A percentile compares a stretch with the other conserved stretches of the same genome.
Evolutionary conservation across 139 green algal genomes (phyloP).

Genomic region (Pleodorina starrii): DNA sequence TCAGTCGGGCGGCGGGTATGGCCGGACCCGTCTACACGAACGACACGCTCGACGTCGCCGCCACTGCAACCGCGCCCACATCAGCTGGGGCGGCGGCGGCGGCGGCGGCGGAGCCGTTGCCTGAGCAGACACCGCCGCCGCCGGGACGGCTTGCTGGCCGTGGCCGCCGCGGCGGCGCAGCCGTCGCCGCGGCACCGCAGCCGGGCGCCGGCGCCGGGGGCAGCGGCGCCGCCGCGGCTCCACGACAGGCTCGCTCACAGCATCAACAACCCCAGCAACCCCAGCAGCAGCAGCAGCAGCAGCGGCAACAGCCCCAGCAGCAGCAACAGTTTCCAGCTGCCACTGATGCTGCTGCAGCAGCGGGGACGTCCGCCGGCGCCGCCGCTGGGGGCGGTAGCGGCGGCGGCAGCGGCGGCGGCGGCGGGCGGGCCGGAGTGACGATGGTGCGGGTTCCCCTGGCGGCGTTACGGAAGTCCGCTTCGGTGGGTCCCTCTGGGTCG

Average conservation of each 20-base stretch:
- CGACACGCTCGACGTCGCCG: neutral
- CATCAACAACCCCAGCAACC: neutral
- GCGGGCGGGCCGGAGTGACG: neutral
- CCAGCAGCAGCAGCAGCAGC: neutral
- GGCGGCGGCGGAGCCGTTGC: neutral
- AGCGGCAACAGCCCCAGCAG: too few relatives aligned
- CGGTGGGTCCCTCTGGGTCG: neutral
- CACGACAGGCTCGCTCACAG: neutral
- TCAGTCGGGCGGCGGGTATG: neutral
- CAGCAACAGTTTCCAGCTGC: too few relatives aligned
- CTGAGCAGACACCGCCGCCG: neutral
- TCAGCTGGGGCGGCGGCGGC: neutral
- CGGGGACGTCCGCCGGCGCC: neutral
- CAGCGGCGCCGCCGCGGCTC: neutral
- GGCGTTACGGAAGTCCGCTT: neutral
- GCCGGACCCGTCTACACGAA: neutral
- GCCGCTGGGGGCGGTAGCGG: neutral
- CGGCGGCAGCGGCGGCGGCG: neutral
- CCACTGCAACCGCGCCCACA: neutral
- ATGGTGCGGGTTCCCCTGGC: conserved; percentile 1
- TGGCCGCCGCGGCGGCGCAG: neutral
- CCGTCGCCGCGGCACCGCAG: neutral
- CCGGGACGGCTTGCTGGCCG: neutral
- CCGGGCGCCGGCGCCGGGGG: neutral
- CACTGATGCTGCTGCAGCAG: neutral